Conservation (phyloP, 2,329 filamentous ascomycete species). For the Hypoxylon sp. region DNA sequence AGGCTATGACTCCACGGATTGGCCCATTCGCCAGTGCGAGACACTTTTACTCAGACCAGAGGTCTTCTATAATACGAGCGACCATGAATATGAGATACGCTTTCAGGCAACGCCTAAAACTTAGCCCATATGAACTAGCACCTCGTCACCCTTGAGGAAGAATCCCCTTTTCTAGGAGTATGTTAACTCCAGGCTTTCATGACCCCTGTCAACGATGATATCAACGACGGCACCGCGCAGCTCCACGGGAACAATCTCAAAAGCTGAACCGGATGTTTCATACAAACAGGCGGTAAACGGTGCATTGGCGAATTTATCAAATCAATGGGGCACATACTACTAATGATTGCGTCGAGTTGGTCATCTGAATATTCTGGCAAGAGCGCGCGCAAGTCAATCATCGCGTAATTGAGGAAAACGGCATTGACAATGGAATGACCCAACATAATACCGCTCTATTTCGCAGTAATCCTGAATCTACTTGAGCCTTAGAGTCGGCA, state of each 20-base stretch:
- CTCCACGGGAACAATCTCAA: conserved; percentile 3
- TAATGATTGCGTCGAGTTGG: conserved; percentile 9
- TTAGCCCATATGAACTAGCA: conserved; percentile 5
- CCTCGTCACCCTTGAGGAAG: conserved; percentile 4
- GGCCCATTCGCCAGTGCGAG: too few species aligned
- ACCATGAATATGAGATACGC: too few species aligned
- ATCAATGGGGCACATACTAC: neutral
- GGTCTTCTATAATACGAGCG: neutral
- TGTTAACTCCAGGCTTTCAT: neutral
- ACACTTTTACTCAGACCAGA: neutral
- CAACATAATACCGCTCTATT: conserved; percentile 24
- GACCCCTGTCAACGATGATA: conserved; percentile 4
- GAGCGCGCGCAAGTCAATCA: conserved; percentile 2
- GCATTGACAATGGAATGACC: conserved; percentile 17
- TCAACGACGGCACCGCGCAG: conserved; percentile 1
- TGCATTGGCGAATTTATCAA: neutral
- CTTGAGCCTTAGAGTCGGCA: conserved; percentile 42
- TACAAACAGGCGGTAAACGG: neutral
- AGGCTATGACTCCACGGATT: neutral
- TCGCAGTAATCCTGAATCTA: conserved; percentile 51
- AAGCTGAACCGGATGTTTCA: conserved; percentile 7
- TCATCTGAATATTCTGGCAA: neutral
- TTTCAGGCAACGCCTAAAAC: neutral
- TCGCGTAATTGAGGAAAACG: conserved; percentile 21
- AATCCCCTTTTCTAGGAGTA: conserved; percentile 4